Evolutionary conservation across 805 yeast species (phyloP).

Genomic region (Sugiyamaella americana): DNA sequence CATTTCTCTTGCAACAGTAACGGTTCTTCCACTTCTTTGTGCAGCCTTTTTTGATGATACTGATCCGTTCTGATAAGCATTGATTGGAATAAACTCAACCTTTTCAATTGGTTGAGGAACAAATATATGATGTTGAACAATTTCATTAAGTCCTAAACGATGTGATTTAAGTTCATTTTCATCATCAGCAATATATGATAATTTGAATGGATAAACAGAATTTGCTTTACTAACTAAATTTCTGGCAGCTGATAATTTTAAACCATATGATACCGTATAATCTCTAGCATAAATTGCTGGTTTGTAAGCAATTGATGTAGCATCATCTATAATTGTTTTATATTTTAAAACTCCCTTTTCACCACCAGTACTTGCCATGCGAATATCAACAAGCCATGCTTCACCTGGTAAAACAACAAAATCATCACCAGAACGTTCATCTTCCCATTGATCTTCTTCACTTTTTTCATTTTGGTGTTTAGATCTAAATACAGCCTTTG

Average conservation of each 20-base stretch:
- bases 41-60: constrained; percentile 32
- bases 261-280: constrained; percentile 70
- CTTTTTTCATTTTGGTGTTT: constrained; percentile 5
- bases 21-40: constrained; percentile 42
- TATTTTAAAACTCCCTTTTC: constrained; percentile 25
- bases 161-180: constrained; percentile 53
- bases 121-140: constrained; percentile 71
- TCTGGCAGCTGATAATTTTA: constrained; percentile 71
- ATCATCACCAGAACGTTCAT: constrained; percentile 45
- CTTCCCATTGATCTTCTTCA: constrained; percentile 15
- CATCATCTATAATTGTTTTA: constrained; percentile 19
- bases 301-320: constrained; percentile 20
- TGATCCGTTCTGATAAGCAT: constrained; percentile 52
- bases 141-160: constrained; percentile 74
- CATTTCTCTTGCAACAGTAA: constrained; percentile 67
- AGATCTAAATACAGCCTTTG: neutral
- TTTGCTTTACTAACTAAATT: constrained; percentile 65
- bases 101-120: constrained; percentile 66
- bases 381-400: constrained; percentile 77
- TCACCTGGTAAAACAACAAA: constrained; percentile 73
- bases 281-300: constrained; percentile 74
- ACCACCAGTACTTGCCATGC: constrained; percentile 61
- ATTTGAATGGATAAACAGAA: constrained; percentile 90
- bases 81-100: constrained; percentile 69
- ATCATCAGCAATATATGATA: constrained; percentile 58